These are phyloP conservation scores for Exophiala phaeomuriformis DNA, from an alignment of 2,329 filamentous ascomycete genomes.

Conservation along the genomic window DNA sequence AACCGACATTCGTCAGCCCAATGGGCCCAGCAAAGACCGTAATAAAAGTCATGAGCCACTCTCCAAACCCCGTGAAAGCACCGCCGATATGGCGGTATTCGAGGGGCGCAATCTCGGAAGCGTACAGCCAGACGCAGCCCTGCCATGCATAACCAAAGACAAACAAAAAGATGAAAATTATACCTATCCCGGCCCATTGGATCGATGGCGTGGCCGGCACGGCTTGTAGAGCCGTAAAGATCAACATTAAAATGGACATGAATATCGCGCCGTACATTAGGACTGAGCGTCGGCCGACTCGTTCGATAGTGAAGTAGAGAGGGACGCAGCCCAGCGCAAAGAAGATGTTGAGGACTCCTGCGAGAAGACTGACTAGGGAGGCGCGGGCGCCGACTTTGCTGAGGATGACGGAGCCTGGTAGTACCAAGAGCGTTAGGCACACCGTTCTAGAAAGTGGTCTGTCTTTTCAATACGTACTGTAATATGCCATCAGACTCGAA, in stretches of 20 bases:
- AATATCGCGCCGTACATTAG: conserved; percentile 15
- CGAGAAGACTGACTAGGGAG: conserved; percentile 12
- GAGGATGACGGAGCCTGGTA: conserved; percentile 17
- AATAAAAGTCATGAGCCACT: conserved; percentile 34
- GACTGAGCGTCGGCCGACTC: conserved; percentile 11
- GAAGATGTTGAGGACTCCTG: conserved; percentile 17
- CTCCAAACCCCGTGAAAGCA: conserved; percentile 29
- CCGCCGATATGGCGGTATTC: conserved; percentile 33
- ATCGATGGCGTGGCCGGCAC: conserved; percentile 21
- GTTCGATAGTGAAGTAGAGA: conserved; percentile 21
- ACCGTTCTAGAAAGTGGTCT: too few species aligned
- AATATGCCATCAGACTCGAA: conserved; percentile 11
- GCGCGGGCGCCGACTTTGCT: conserved; percentile 8
- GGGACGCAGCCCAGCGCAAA: conserved; percentile 19
- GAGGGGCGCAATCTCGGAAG: conserved; percentile 32
- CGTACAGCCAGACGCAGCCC: conserved; percentile 30
- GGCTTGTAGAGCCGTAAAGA: conserved; percentile 14
- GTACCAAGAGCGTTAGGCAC: neutral
- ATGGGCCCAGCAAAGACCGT: conserved; percentile 35
- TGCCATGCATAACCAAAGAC: conserved; percentile 32
- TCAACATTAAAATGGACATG: conserved; percentile 17
- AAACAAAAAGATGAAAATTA: conserved; percentile 31
- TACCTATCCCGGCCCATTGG: conserved; percentile 28
- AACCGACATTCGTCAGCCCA: conserved; percentile 30
- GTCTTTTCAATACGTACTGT: conserved; percentile 1